Conservation (phyloP, 169 alveolate genomes). For the Cryptosporidium baileyi region DNA sequence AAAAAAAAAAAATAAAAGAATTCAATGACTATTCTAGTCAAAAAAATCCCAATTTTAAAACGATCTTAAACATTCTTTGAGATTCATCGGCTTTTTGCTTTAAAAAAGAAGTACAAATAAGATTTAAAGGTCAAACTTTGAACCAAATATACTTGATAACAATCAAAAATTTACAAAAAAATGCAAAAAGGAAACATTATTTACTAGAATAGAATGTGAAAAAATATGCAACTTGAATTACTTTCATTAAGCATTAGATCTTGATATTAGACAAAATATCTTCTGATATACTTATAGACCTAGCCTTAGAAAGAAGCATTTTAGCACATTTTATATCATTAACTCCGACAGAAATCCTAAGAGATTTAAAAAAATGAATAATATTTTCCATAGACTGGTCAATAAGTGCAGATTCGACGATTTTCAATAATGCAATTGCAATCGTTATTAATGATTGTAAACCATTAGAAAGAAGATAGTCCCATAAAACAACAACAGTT, state of each 20-base stretch:
- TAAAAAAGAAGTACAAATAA: neutral
- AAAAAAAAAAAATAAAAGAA: too few relatives aligned
- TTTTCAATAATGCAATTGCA: slow-evolving; percentile 54
- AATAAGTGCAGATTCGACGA: slow-evolving; percentile 36
- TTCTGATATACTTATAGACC: slow-evolving; percentile 30
- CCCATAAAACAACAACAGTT: slow-evolving; percentile 80
- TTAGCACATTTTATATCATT: slow-evolving; percentile 50
- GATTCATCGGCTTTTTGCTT: neutral
- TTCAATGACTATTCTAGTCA: too few relatives aligned
- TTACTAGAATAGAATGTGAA: neutral
- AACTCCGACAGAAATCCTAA: slow-evolving; percentile 51
- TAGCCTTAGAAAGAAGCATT: slow-evolving; percentile 48
- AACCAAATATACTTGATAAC: neutral
- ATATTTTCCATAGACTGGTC: slow-evolving; percentile 67
- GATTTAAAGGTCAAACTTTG: neutral
- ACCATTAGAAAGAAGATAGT: slow-evolving; percentile 70
- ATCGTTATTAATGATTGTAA: slow-evolving; percentile 40
- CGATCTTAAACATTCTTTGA: too few relatives aligned
- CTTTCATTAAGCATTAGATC: neutral
- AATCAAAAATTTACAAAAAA: too few relatives aligned
- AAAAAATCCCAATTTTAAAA: too few relatives aligned
- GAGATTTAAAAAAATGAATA: slow-evolving; percentile 60
- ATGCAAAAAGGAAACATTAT: neutral
- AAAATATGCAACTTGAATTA: neutral
- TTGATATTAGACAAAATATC: slow-evolving; percentile 15